These are phyloP conservation scores for Arabidopsis thaliana DNA, from an alignment of 345 rosid genomes.

Conservation along the genomic window DNA sequence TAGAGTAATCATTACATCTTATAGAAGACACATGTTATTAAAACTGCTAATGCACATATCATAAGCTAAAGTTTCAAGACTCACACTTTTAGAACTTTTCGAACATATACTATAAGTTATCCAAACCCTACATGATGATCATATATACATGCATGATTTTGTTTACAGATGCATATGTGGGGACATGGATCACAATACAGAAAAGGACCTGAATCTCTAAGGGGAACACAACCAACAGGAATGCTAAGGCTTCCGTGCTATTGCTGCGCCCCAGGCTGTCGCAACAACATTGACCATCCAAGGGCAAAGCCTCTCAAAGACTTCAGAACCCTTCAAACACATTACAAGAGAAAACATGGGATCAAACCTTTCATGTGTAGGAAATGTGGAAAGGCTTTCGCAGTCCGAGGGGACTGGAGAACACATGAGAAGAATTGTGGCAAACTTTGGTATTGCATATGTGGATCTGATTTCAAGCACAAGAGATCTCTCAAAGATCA, in stretches of 20 bases:
- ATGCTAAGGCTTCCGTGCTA: constrained; percentile 81
- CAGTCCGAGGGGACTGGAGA: constrained; percentile 84
- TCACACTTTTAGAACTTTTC: constrained; percentile 5
- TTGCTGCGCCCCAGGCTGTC: constrained; percentile 73
- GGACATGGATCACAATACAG: constrained; percentile 93
- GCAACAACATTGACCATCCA: constrained; percentile 79
- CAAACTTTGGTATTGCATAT: constrained; percentile 76
- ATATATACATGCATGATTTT: constrained; percentile 12
- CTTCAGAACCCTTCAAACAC: constrained; percentile 86
- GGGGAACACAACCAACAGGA: constrained; percentile 77
- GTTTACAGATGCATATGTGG: constrained; percentile 87
- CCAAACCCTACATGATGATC: constrained; percentile 21
- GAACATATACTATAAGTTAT: constrained; percentile 13
- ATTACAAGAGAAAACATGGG: constrained; percentile 83
- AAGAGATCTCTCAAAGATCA: constrained; percentile 82
- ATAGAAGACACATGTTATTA: constrained; percentile 12
- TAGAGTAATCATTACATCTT: constrained; percentile 26
- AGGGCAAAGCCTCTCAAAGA: constrained; percentile 80
- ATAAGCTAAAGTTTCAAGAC: constrained; percentile 13
- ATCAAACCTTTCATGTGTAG: constrained; percentile 71
- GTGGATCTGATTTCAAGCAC: constrained; percentile 85
- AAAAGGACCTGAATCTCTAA: constrained; percentile 79
- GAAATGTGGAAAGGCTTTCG: constrained; percentile 78
- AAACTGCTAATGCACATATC: neutral
- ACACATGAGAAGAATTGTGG: constrained; percentile 93